phyloP scores from a whole-genome alignment of 2,329 filamentous ascomycete species.

The Alternaria atra region DNA sequence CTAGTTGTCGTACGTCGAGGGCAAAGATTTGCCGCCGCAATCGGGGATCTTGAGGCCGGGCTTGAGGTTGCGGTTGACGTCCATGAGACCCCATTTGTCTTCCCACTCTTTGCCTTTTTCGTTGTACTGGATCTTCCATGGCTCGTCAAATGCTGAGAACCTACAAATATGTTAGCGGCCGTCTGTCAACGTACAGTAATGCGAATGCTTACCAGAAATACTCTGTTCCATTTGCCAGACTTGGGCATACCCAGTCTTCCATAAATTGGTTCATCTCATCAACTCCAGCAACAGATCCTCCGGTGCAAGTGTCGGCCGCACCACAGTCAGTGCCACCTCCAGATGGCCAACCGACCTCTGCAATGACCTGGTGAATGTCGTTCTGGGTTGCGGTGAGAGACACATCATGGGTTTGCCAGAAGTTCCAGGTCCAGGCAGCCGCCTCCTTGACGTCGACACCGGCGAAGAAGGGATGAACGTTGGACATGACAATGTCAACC shows the following conservation, averaged over 20 bases:
- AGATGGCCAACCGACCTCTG: constrained; percentile 91
- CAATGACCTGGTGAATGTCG: constrained; percentile 75
- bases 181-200: not conserved
- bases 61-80: constrained; percentile 84
- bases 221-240: constrained; percentile 81
- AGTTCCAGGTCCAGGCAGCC: constrained; percentile 81
- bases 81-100: constrained; percentile 94
- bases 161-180: constrained; percentile 48
- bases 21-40: constrained; percentile 74
- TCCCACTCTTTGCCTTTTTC: constrained; percentile 77
- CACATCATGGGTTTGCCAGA: constrained; percentile 78
- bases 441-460: constrained; percentile 75
- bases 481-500: constrained; percentile 92
- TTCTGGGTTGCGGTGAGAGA: constrained; percentile 64
- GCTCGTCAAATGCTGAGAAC: constrained; percentile 96
- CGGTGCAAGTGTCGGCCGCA: constrained; percentile 62
- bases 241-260: constrained; percentile 82
- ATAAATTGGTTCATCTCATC: constrained; percentile 86
- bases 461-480: constrained; percentile 95
- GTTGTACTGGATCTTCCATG: constrained; percentile 87
- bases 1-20: constrained; percentile 14
- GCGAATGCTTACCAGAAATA: constrained; percentile 80
- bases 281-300: constrained; percentile 80
- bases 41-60: constrained; percentile 84
- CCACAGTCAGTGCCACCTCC: constrained; percentile 83